These are phyloP conservation scores for Starmera amethionina DNA, from an alignment of 805 yeast species.

Conservation along the genomic window DNA sequence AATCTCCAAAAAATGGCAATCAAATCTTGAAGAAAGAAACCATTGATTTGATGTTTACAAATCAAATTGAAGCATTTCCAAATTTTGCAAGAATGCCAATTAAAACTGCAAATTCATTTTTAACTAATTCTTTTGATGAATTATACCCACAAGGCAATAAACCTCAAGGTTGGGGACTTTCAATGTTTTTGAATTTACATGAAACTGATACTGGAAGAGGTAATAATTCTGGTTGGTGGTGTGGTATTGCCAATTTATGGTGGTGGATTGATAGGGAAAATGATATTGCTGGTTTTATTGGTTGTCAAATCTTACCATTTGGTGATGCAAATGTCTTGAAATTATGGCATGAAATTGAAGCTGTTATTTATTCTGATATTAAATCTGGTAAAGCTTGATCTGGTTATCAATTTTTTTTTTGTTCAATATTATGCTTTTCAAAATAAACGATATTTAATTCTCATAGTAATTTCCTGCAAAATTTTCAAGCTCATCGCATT, in stretches of 20 bases:
- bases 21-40: constrained; percentile 23
- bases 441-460: neutral
- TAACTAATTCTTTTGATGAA: constrained; percentile 10
- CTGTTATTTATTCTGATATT: constrained; percentile 8
- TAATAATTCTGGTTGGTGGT: constrained; percentile 28
- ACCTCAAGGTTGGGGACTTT: constrained; percentile 24
- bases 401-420: neutral
- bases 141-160: constrained; percentile 16
- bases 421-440: neutral
- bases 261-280: constrained; percentile 32
- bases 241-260: constrained; percentile 29
- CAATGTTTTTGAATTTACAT: constrained; percentile 17
- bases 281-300: constrained; percentile 30
- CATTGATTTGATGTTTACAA: constrained; percentile 21
- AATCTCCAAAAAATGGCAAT: constrained; percentile 24
- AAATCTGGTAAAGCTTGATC: neutral
- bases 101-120: constrained; percentile 4
- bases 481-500: neutral
- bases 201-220: constrained; percentile 27
- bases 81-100: constrained; percentile 12
- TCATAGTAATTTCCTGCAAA: neutral
- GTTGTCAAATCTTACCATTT: constrained; percentile 29
- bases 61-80: constrained; percentile 23
- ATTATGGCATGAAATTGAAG: constrained; percentile 13
- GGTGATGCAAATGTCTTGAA: constrained; percentile 12